Percentiles rank a stretch among this genome's conserved stretches.
phyloP scores from a whole-genome alignment of 176 grass and related monocot species.

The Ensete glaucum region DNA sequence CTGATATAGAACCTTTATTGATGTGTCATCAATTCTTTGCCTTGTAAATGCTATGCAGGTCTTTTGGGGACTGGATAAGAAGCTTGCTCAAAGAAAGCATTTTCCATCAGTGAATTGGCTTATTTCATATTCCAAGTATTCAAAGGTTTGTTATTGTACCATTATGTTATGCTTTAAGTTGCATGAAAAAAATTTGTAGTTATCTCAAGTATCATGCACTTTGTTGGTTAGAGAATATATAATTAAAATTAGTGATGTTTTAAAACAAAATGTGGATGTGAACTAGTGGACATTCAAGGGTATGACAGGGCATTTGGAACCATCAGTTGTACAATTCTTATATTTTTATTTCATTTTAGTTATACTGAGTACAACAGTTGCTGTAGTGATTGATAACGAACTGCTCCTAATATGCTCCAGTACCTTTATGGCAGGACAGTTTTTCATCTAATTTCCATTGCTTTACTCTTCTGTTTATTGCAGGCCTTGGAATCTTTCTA shows the following conservation, averaged over 20 bases:
- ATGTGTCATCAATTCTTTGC: background rate
- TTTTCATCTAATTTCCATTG: background rate
- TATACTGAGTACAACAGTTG: background rate
- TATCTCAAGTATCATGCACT: background rate
- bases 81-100: conserved; percentile 98
- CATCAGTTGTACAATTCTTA: background rate
- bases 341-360: background rate
- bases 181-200: background rate
- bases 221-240: background rate
- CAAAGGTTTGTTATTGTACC: conserved; percentile 35
- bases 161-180: background rate
- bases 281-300: background rate
- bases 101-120: conserved; percentile 99
- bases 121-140: conserved; percentile 99
- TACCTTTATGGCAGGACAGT: background rate
- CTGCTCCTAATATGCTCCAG: too few relatives aligned
- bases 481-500: conserved; percentile 78
- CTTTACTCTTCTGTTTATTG: background rate
- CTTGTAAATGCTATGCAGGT: conserved; percentile 44
- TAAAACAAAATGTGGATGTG: background rate
- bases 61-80: conserved; percentile 99
- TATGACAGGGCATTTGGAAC: background rate
- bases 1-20: background rate
- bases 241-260: background rate
- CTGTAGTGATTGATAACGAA: too few relatives aligned